phyloP scores from a whole-genome alignment of 2,329 filamentous ascomycete species.

The Chalaropsis thielavioides region DNA sequence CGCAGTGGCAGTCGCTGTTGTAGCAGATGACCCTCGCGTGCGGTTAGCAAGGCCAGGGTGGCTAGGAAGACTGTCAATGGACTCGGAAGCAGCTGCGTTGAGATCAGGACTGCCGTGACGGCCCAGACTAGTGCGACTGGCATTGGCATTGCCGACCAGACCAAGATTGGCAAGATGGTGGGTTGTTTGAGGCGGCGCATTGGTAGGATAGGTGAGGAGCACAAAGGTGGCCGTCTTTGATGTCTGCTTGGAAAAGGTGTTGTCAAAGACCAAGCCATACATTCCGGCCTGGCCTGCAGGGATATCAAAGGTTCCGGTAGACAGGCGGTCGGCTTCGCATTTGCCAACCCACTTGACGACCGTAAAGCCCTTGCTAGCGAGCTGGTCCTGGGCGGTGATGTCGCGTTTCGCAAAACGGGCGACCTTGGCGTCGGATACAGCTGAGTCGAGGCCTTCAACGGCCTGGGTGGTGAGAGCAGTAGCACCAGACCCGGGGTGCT shows the following conservation, averaged over 20 bases:
- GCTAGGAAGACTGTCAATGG: conserved; percentile 47
- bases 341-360: conserved; percentile 78
- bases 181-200: conserved; percentile 58
- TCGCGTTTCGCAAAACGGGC: conserved; percentile 42
- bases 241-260: conserved; percentile 90
- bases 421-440: conserved; percentile 33
- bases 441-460: conserved; percentile 30
- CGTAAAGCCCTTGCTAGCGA: conserved; percentile 53
- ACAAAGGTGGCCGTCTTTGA: conserved; percentile 94
- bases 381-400: conserved; percentile 45
- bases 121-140: conserved; percentile 39
- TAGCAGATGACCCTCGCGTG: conserved; percentile 34
- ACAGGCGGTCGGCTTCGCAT: conserved; percentile 91
- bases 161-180: conserved; percentile 49
- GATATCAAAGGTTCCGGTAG: conserved; percentile 79
- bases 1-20: conserved; percentile 22
- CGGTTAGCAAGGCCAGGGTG: conserved; percentile 26
- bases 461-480: conserved; percentile 33
- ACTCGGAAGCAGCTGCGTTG: conserved; percentile 35
- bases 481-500: conserved; percentile 67
- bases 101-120: conserved; percentile 33
- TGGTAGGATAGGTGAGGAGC: conserved; percentile 82
- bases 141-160: conserved; percentile 21
- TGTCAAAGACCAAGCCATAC: conserved; percentile 95
- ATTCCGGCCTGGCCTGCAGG: conserved; percentile 63